Evolutionary conservation across 192 early-diverging fungal species (phyloP).

Genomic region (Podila epigama): DNA sequence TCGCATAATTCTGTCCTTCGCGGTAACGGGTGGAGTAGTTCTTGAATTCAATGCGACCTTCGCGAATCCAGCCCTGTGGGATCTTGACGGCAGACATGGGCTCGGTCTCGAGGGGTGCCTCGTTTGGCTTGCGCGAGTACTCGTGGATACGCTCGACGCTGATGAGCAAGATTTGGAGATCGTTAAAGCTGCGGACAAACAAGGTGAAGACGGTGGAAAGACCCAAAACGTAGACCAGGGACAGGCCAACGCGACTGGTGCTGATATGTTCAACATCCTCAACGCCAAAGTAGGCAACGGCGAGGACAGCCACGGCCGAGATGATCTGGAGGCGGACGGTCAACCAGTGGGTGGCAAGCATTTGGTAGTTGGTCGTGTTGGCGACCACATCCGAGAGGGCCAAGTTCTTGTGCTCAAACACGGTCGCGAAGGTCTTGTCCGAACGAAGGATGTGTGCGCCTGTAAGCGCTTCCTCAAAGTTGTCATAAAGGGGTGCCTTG

Average conservation of each 20-base stretch:
- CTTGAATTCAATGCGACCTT: constrained; percentile 58
- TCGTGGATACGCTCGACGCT: constrained; percentile 83
- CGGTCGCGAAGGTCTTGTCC: constrained; percentile 59
- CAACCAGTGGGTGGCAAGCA: constrained; percentile 74
- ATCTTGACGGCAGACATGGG: constrained; percentile 9
- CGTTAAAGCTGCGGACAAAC: constrained; percentile 68
- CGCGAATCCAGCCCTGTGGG: constrained; percentile 56
- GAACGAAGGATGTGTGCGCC: constrained; percentile 72
- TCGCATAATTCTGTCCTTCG: constrained; percentile 49
- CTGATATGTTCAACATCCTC: constrained; percentile 55
- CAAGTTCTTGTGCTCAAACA: constrained; percentile 20
- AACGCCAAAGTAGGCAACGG: constrained; percentile 65
- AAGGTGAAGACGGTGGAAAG: constrained; percentile 77
- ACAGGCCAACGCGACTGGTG: constrained; percentile 84
- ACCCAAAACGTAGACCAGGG: constrained; percentile 78
- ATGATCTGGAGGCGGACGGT: constrained; percentile 69
- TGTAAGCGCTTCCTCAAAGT: constrained; percentile 67
- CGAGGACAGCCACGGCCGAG: constrained; percentile 67
- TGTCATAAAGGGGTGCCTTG: constrained; percentile 81
- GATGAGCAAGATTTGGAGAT: constrained; percentile 82
- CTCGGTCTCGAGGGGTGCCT: constrained; percentile 74
- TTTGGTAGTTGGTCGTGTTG: constrained; percentile 6
- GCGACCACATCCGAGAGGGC: constrained; percentile 5
- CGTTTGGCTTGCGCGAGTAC: constrained; percentile 79
- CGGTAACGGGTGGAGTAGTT: constrained; percentile 63